Percentiles rank a stretch among this genome's conserved stretches.
Conservation (phyloP, 495 filamentous ascomycete species). For the Trichoderma parareesei region DNA sequence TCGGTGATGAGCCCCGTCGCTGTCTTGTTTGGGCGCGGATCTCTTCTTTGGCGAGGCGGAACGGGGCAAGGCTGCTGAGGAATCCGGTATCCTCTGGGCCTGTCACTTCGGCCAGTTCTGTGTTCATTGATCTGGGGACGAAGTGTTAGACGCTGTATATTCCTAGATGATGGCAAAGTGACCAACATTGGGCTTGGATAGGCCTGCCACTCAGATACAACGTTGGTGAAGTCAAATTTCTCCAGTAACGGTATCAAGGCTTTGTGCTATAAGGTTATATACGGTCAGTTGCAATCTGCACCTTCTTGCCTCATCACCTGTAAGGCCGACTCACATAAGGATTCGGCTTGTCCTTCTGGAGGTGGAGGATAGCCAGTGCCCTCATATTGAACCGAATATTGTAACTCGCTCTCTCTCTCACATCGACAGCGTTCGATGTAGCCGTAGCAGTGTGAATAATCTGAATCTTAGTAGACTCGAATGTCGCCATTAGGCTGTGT, state of each 20-base stretch:
- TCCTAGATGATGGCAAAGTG: too few relatives aligned
- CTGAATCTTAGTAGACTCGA: constrained; percentile 14
- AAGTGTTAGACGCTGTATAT: too few relatives aligned
- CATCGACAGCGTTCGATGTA: background rate
- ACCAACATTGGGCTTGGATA: constrained; percentile 9
- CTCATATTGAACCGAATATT: constrained; percentile 11
- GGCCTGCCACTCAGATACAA: constrained; percentile 8
- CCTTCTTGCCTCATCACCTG: background rate
- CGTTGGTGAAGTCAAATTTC: constrained; percentile 10
- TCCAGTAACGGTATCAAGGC: constrained; percentile 6
- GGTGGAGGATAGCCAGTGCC: background rate
- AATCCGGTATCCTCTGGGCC: constrained; percentile 2
- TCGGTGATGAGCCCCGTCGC: constrained; percentile 1
- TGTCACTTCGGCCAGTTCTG: constrained; percentile 3
- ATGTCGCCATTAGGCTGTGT: constrained; percentile 11
- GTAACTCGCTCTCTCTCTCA: constrained; percentile 7
- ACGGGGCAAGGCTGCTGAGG: constrained; percentile 10
- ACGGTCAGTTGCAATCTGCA: background rate
- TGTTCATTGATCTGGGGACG: background rate
- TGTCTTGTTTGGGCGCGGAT: background rate
- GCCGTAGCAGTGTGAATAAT: constrained; percentile 13
- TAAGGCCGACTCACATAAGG: background rate
- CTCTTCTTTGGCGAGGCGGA: constrained; percentile 9
- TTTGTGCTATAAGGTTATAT: background rate
- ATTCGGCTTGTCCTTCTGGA: background rate